Conservation (phyloP, 2,329 filamentous ascomycete species). For the Colletotrichum sp. region DNA sequence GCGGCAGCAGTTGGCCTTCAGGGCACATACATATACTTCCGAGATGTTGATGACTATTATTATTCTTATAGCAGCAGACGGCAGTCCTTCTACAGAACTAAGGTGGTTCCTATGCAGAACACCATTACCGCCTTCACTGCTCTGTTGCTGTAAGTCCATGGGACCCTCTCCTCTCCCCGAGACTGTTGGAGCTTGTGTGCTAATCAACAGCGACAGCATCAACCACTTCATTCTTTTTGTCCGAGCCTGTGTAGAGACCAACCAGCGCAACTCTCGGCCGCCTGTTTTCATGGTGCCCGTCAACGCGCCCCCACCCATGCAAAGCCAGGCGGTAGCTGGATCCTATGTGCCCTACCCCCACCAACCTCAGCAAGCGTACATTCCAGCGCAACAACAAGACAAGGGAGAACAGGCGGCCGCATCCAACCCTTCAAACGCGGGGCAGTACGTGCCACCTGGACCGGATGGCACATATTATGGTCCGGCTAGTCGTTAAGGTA, state of each 20-base stretch:
- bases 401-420: not conserved
- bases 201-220: conserved; percentile 5
- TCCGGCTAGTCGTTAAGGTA: not conserved
- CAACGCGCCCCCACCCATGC: not conserved
- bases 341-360: not conserved
- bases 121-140: conserved; percentile 22
- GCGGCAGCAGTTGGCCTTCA: conserved; percentile 29
- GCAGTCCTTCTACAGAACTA: not conserved
- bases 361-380: not conserved
- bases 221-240: conserved; percentile 44
- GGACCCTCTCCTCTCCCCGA: not conserved
- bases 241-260: conserved; percentile 42
- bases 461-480: not conserved
- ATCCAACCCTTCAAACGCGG: not conserved
- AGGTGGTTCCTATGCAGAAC: conserved; percentile 11
- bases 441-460: not conserved
- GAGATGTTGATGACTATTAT: not conserved
- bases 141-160: conserved; percentile 15
- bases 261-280: conserved; percentile 29
- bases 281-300: conserved; percentile 5
- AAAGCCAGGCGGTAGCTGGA: not conserved
- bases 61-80: not conserved
- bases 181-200: not conserved
- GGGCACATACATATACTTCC: conserved; percentile 13
- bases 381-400: not conserved